Conservation (phyloP, 805 yeast genomes). For the Pichia pseudocactophila region DNA sequence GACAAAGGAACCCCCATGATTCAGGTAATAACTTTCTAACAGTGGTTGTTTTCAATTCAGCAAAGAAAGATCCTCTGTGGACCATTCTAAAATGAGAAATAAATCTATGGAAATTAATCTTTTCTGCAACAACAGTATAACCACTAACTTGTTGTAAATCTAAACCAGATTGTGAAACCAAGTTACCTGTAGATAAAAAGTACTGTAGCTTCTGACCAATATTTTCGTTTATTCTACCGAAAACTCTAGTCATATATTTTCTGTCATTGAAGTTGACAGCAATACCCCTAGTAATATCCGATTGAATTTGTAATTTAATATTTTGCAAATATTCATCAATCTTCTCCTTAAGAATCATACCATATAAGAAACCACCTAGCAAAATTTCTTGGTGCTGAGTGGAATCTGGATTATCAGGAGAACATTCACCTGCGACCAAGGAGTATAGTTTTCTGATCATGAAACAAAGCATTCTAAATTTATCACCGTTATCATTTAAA, state of each 20-base stretch:
- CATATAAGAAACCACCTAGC: slow-evolving; percentile 91
- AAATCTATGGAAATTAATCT: slow-evolving; percentile 93
- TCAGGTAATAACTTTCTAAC: slow-evolving; percentile 95
- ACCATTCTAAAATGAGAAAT: slow-evolving; percentile 99
- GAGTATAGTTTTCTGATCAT: slow-evolving; percentile 95
- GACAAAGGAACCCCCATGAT: slow-evolving; percentile 98
- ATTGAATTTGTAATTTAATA: slow-evolving; percentile 63
- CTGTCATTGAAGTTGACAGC: slow-evolving; percentile 79
- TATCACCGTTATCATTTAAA: slow-evolving; percentile 62
- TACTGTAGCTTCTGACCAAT: slow-evolving; percentile 92
- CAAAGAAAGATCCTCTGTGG: slow-evolving; percentile 98
- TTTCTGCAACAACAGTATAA: slow-evolving; percentile 97
- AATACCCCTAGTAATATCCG: slow-evolving; percentile 71
- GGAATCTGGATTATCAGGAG: slow-evolving; percentile 98
- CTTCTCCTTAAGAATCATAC: slow-evolving; percentile 94
- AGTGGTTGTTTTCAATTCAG: slow-evolving; percentile 93
- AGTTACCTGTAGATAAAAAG: slow-evolving; percentile 92
- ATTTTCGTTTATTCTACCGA: slow-evolving; percentile 76
- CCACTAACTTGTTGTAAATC: slow-evolving; percentile 98
- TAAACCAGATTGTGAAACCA: slow-evolving; percentile 93
- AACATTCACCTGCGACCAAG: slow-evolving; percentile 91
- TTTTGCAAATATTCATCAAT: slow-evolving; percentile 82
- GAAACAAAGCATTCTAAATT: slow-evolving; percentile 78
- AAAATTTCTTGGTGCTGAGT: slow-evolving; percentile 97
- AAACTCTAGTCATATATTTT: slow-evolving; percentile 73